Base-by-base conservation (phyloP, 495 filamentous ascomycete species). In the Aspergillus egyptiacus region DNA sequence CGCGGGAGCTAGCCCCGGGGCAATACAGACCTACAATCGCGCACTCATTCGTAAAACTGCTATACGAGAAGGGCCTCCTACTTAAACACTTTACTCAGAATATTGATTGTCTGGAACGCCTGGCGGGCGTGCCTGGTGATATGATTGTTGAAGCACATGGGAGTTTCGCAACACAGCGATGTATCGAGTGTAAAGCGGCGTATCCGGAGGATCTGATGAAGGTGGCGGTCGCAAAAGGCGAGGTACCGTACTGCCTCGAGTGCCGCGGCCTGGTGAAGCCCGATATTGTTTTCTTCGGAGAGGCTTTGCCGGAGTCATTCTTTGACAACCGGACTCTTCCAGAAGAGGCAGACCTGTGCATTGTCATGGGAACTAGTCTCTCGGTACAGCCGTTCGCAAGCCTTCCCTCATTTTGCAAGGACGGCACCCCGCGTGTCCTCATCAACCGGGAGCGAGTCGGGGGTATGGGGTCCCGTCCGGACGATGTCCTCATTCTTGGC, bases 251-350 rank as follows among this genome's bases (percentile, higher is more conserved):
- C 50, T 96, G 93, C 60, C 41, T 61, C 17, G 56, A 73, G 22
- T 98, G 94, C 61, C 71, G 79, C 17, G 91, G 91, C 0, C 64
- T 95, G 5, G 89, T 97, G 39, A 97, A 98, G 67, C 93, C 93
- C 2, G 91, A 96, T 57, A 97, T 98, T 67, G 89, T 95, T 3
- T 98, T 98, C 69, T 98, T 97, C 58, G 93, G 91, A 36, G 93
- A 98, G 67, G 71, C 80, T 19, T 69, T 98, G 22, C 94, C 93
- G 0, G 62, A 63, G 8, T 58, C 62, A 0, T 98, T 97, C 64
- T 82, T 83, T 56, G 54, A 65, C 3, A 85, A 82, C 50, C 67
- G 70, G 17, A 48, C 57, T 18, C 55, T 85, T 14, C 77, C 81
- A 1, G 67, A 57, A 13, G 60, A 73, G 51, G 88, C 90, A 3